Conservation (phyloP, 805 yeast species). For the Yarrowia sp. region DNA sequence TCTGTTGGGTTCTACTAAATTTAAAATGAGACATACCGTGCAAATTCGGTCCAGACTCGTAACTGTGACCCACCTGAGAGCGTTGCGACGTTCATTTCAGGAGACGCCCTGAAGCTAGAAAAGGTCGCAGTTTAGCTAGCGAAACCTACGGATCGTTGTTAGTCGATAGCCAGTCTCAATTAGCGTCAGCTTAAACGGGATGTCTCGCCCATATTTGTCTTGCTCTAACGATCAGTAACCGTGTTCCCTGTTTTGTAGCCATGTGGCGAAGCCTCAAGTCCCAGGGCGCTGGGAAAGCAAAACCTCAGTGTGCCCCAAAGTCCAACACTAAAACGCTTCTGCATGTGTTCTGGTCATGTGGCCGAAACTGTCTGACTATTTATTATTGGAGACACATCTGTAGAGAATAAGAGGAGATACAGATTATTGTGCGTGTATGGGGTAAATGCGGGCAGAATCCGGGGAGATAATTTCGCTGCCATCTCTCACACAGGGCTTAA, state of each 20-base stretch:
- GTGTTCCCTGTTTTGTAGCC: too few species aligned
- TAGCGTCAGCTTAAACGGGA: neutral
- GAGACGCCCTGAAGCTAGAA: constrained; percentile 13
- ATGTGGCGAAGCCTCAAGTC: neutral
- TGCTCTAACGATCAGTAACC: neutral
- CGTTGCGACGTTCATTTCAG: neutral
- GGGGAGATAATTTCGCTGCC: too few species aligned
- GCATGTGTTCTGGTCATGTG: constrained; percentile 24
- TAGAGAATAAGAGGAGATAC: neutral
- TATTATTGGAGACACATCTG: neutral
- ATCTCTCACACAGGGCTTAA: too few species aligned
- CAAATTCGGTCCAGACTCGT: neutral
- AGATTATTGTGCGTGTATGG: neutral
- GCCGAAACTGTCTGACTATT: neutral
- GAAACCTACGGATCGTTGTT: too few species aligned
- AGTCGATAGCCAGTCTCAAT: neutral
- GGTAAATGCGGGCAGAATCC: neutral
- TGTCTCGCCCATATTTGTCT: neutral
- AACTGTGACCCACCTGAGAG: constrained; percentile 8
- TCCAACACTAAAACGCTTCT: constrained; percentile 5
- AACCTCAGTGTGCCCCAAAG: neutral
- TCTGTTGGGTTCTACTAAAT: neutral
- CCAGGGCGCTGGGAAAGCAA: constrained; percentile 1
- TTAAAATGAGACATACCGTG: neutral
- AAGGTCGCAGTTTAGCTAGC: too few species aligned